Evolutionary conservation across 306 rosid genomes (phyloP).

Genomic region (Elaeagnus macrophylla): DNA sequence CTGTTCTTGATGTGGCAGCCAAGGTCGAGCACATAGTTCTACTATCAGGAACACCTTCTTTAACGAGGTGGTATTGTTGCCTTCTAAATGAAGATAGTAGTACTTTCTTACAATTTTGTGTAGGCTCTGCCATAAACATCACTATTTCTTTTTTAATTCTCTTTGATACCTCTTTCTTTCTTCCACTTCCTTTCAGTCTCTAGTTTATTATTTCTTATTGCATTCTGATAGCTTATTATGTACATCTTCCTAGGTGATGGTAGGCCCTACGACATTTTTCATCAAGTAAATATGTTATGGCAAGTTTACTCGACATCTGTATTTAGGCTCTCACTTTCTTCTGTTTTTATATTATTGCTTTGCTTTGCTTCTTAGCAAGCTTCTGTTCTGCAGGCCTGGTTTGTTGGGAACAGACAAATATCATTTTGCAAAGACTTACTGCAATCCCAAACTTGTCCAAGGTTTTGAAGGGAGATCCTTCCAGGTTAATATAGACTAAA

Average conservation of each 20-base stretch:
- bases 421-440: slow-evolving; percentile 77
- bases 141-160: slow-evolving; percentile 11
- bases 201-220: slow-evolving; percentile 12
- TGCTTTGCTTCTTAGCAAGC: slow-evolving; percentile 9
- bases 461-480: slow-evolving; percentile 56
- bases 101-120: slow-evolving; percentile 8
- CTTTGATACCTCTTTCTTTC: slow-evolving; percentile 10
- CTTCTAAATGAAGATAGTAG: slow-evolving; percentile 21
- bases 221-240: slow-evolving; percentile 36
- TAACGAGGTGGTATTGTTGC: slow-evolving; percentile 71
- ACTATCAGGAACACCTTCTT: slow-evolving; percentile 92
- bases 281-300: slow-evolving; percentile 92
- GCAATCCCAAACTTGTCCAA: slow-evolving; percentile 45
- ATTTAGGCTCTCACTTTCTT: slow-evolving; percentile 13
- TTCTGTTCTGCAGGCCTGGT: slow-evolving; percentile 67
- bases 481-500: slow-evolving; percentile 42
- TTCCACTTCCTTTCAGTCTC: slow-evolving; percentile 1
- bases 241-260: slow-evolving; percentile 72
- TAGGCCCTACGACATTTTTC: slow-evolving; percentile 91
- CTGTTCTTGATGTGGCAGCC: slow-evolving; percentile 78
- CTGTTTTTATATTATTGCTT: slow-evolving; percentile 13
- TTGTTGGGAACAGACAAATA: slow-evolving; percentile 70
- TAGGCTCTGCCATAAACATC: slow-evolving; percentile 12
- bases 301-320: slow-evolving; percentile 38
- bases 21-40: slow-evolving; percentile 65